Evolutionary conservation across 2,329 filamentous ascomycete species (phyloP).

Genomic region (Simplicillium sp.): DNA sequence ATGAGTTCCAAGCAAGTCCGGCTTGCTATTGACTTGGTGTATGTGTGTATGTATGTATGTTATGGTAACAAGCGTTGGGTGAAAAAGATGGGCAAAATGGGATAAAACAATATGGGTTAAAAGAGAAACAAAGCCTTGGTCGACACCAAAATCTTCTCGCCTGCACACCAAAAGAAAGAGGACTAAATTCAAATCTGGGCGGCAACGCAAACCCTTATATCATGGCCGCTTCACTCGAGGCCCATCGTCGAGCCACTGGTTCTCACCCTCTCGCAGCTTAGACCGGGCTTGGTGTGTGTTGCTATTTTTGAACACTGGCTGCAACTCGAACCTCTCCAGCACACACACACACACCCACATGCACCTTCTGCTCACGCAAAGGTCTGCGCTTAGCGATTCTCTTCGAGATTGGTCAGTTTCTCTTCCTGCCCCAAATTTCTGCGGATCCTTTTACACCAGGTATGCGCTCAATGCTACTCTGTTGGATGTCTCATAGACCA

Average conservation of each 20-base stretch:
- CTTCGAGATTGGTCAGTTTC: conserved; percentile 25
- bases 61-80: conserved; percentile 15
- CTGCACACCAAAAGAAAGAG: conserved; percentile 30
- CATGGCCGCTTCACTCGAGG: conserved; percentile 33
- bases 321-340: neutral
- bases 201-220: conserved; percentile 50
- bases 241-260: conserved; percentile 13
- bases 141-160: conserved; percentile 42
- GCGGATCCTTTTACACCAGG: conserved; percentile 3
- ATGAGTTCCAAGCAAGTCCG: conserved; percentile 39
- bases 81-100: conserved; percentile 22
- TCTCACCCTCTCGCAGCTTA: neutral
- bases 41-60: conserved; percentile 6
- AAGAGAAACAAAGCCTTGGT: conserved; percentile 31
- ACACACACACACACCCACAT: conserved; percentile 12
- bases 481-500: too few relatives aligned
- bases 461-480: too few relatives aligned
- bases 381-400: conserved; percentile 37
- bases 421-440: conserved; percentile 3
- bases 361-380: conserved; percentile 9
- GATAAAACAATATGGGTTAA: conserved; percentile 16
- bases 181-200: conserved; percentile 27
- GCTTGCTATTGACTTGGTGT: conserved; percentile 39
- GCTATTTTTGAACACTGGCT: conserved; percentile 25
- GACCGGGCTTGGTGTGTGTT: conserved; percentile 13